Evolutionary conservation across 805 yeast genomes (phyloP), one percentile per base, ranked within the genome.

Genomic region (Osmozyma mogii): DNA sequence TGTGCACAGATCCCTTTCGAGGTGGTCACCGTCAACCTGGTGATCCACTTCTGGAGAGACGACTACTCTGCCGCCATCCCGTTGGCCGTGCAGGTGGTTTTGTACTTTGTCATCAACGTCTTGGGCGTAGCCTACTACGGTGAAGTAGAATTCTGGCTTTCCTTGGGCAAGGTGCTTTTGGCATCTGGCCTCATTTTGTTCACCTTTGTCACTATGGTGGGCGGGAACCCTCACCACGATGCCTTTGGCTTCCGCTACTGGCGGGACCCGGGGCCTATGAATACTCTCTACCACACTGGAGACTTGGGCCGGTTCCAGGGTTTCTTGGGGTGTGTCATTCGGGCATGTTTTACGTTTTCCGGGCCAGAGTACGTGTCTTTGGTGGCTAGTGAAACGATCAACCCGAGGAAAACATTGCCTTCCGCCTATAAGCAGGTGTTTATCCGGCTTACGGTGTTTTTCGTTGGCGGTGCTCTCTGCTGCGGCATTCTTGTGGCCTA

Each of bases 281-380:
- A 18, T 26, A 37, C 24, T 38, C 48, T 35, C 18, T 46, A 34
- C 22, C 34, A 37, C 8, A 51, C 65, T 4, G 88, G 88, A 0
- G 45, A 55, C 0, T 43, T 71, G 28, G 92, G 89, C 15, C 58
- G 78, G 35, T 78, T 80, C 43, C 71, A 78, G 43, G 94, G 89
- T 1, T 82, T 81, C 44, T 53, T 81, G 43, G 68, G 77, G 0
- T 79, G 88, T 37, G 52, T 83, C 26, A 66, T 72, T 30, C 75
- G 73, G 36, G 94, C 94, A 6, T 63, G 81, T 17, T 84, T 79
- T 50, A 80, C 92, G 11, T 75, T 82, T 40, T 84, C 84, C 3
- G 95, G 94, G 0, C 94, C 95, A 2, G 95, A 85, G 53, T 81
- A 82, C 44, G 72, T 85, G 20, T 70, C 89, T 1, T 78, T 82